Conservation (phyloP, 176 grass and related monocot species). For the Melocanna baccifera region DNA sequence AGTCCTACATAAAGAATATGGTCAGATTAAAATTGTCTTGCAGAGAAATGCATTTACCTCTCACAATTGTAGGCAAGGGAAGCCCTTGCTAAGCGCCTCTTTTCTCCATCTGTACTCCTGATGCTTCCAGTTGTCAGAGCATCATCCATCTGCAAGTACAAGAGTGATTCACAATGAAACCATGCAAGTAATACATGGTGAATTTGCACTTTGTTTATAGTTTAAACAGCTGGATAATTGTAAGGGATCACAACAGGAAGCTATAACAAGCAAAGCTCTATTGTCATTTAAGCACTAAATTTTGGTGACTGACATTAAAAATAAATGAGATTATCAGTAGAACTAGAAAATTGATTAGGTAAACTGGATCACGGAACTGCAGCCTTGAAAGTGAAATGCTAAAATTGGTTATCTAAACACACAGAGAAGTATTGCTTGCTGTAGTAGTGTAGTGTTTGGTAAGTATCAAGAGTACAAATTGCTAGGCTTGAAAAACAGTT, state of each 20-base stretch:
- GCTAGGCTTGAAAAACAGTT: not conserved
- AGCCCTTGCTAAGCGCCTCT: slow-evolving; percentile 82
- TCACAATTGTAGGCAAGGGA: slow-evolving; percentile 98
- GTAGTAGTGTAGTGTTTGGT: not conserved
- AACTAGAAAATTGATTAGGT: not conserved
- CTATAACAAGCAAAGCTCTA: not conserved
- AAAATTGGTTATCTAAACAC: not conserved
- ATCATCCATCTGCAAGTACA: slow-evolving; percentile 84
- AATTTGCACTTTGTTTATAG: not conserved
- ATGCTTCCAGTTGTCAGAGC: slow-evolving; percentile 94
- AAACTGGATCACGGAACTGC: not conserved
- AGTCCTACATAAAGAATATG: not conserved
- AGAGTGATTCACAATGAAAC: not conserved
- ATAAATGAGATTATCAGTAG: not conserved
- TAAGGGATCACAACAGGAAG: not conserved
- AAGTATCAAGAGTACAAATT: slow-evolving; percentile 2
- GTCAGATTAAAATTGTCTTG: not conserved
- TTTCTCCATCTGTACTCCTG: slow-evolving; percentile 79
- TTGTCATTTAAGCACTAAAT: not conserved
- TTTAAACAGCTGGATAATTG: not conserved
- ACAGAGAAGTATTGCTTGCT: not conserved
- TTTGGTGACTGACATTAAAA: not conserved
- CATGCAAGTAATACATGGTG: not conserved
- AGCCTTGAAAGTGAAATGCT: not conserved
- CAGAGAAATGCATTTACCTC: slow-evolving; percentile 62